These are phyloP conservation scores for Pseudogymnoascus sp. DNA, from an alignment of 2,329 filamentous ascomycete species.

Conservation along the genomic window DNA sequence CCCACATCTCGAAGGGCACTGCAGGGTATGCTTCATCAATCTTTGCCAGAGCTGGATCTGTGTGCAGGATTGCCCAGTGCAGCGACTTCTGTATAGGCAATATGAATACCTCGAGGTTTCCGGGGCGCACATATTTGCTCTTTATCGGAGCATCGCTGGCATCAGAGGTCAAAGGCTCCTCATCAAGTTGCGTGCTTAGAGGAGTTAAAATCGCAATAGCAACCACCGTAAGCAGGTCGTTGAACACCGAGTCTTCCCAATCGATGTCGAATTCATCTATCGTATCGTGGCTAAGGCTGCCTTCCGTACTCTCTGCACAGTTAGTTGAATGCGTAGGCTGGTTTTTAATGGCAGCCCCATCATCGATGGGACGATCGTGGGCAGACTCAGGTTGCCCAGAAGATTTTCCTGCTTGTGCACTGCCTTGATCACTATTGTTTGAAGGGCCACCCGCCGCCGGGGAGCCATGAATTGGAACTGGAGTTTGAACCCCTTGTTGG, in stretches of 20 bases:
- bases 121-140: constrained; percentile 36
- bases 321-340: not conserved
- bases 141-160: not conserved
- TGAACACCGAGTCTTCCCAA: constrained; percentile 8
- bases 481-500: not conserved
- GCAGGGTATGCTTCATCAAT: constrained; percentile 18
- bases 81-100: constrained; percentile 37
- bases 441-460: not conserved
- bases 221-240: not conserved
- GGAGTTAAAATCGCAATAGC: constrained; percentile 1
- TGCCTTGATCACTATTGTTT: not conserved
- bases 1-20: constrained; percentile 23
- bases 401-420: not conserved
- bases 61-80: constrained; percentile 37
- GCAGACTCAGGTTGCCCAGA: not conserved
- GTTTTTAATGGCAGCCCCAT: not conserved
- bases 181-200: not conserved
- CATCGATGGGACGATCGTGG: not conserved
- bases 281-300: not conserved
- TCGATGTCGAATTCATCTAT: constrained; percentile 9
- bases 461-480: not conserved
- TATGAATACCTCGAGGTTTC: constrained; percentile 40
- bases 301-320: not conserved
- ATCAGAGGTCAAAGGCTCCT: not conserved
- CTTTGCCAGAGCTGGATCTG: constrained; percentile 41